Conservation (phyloP, 768 basidiomycete genomes). For the Cystofilobasidium macerans region DNA sequence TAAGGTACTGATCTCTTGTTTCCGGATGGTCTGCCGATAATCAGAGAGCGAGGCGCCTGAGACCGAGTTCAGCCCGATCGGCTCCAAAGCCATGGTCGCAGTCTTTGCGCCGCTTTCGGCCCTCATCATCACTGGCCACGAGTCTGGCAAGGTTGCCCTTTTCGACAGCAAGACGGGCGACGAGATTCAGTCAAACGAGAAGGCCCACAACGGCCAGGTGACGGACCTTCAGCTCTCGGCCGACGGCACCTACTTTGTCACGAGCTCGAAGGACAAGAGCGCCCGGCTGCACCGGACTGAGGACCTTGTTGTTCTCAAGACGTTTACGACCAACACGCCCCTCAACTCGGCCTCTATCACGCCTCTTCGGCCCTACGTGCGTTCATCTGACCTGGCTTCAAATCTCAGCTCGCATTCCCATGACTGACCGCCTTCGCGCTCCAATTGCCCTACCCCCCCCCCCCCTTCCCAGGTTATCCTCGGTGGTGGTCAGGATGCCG, state of each 20-base stretch:
- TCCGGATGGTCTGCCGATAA: too few species aligned
- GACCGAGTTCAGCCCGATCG: slow-evolving; percentile 72
- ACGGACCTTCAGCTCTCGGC: slow-evolving; percentile 85
- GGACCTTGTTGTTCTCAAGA: slow-evolving; percentile 81
- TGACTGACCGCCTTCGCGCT: background rate
- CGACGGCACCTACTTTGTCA: slow-evolving; percentile 89
- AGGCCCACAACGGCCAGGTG: slow-evolving; percentile 57
- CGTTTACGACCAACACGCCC: slow-evolving; percentile 83
- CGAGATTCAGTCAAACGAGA: slow-evolving; percentile 69
- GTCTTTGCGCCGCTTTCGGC: slow-evolving; percentile 70
- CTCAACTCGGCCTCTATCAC: slow-evolving; percentile 86
- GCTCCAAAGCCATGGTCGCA: slow-evolving; percentile 94
- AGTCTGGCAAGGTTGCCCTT: slow-evolving; percentile 85
- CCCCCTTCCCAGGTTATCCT: slow-evolving; percentile 55
- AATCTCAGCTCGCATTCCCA: background rate
- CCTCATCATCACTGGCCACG: slow-evolving; percentile 83
- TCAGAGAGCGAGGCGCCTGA: slow-evolving; percentile 65
- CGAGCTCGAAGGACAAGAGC: slow-evolving; percentile 91
- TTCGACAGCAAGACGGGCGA: slow-evolving; percentile 82
- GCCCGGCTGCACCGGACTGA: slow-evolving; percentile 88
- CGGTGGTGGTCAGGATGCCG: slow-evolving; percentile 96
- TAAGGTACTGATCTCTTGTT: too few species aligned
- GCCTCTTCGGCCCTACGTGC: slow-evolving; percentile 69
- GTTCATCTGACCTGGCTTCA: too few species aligned
- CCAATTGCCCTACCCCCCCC: background rate